phyloP scores from a whole-genome alignment of 2,329 filamentous ascomycete genomes.

The Ilyonectria sp. region DNA sequence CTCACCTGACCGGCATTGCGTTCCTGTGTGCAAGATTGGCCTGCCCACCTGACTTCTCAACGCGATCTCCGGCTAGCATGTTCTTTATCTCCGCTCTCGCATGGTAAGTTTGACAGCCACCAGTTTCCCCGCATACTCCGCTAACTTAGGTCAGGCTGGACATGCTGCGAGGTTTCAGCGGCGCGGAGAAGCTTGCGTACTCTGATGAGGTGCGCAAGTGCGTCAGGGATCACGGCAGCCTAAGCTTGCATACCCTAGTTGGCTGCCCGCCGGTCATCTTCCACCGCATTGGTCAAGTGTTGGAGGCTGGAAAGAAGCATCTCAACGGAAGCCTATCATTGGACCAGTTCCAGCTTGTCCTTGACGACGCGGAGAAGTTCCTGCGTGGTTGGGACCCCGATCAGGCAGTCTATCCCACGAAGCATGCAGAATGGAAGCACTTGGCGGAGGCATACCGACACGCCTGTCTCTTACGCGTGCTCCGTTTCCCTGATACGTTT shows the following conservation, averaged over 20 bases:
- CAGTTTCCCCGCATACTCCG: background rate
- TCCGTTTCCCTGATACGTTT: conserved; percentile 48
- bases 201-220: conserved; percentile 42
- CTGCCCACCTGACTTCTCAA: conserved; percentile 19
- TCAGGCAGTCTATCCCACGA: conserved; percentile 44
- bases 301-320: conserved; percentile 42
- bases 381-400: conserved; percentile 46
- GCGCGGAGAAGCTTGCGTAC: conserved; percentile 50
- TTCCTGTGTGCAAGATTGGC: conserved; percentile 48
- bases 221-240: conserved; percentile 43
- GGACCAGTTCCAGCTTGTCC: conserved; percentile 29
- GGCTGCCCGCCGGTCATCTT: conserved; percentile 49
- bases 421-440: conserved; percentile 46
- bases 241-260: conserved; percentile 44
- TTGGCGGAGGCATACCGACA: conserved; percentile 50
- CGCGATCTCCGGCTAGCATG: conserved; percentile 37
- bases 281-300: conserved; percentile 42
- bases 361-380: conserved; percentile 43
- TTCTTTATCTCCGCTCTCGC: conserved; percentile 47
- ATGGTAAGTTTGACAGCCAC: conserved; percentile 35
- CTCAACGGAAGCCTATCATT: conserved; percentile 12
- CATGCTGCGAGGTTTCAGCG: conserved; percentile 49
- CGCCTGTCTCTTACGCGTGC: conserved; percentile 47
- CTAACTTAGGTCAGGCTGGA: conserved; percentile 42
- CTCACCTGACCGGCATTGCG: conserved; percentile 47